Base-by-base conservation (phyloP, 129 eudicot genomes). In the Tanacetum coccineum region DNA sequence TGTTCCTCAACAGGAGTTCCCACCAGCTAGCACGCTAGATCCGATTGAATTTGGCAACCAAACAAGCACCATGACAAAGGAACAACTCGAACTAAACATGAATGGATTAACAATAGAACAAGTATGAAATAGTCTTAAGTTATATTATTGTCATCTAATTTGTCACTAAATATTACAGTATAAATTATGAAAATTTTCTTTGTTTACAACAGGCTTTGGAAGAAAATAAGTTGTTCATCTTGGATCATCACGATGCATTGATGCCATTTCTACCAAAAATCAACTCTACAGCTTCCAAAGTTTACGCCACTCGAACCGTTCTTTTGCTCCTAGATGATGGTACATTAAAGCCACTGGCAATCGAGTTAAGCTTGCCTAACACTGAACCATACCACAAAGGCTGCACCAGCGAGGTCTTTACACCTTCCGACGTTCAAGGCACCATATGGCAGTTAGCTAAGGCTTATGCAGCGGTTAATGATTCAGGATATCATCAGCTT, bases 391-490 rank as follows among this genome's bases (percentile, higher is more conserved):
- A 83, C 46, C 39, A 66, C 52, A 64, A 66, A 51, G 96, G 94
- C 4, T 73, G 84, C 70, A 73, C 63, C 8, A 88, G 95, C 50
- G 74, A 85, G 32, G 87, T 92, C 0, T 83, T 74, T 39, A 83
- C 95, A 17, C 91, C 96, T 25, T 74, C 80, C 14, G 70, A 80
- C 6, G 76, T 77, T 55, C 67, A 76, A 72, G 79, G 67, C 30
- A 65, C 86, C 7, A 72, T 88, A 30, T 92, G 98, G 98, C 91
- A 92, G 73, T 81, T 92, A 26, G 98, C 98, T 10, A 92, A 92
- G 81, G 98, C 98, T 28, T 92, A 88, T 65, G 96, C 78, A 22
- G 96, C 98, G n/a, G 98, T 92, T 5, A 92, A 86, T 39, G 98
- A 92, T 64, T 92, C 98, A 1, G 98, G 98, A 71, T 83, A 75